phyloP scores from a whole-genome alignment of 2,329 filamentous ascomycete genomes.

The Fusarium paranaense region DNA sequence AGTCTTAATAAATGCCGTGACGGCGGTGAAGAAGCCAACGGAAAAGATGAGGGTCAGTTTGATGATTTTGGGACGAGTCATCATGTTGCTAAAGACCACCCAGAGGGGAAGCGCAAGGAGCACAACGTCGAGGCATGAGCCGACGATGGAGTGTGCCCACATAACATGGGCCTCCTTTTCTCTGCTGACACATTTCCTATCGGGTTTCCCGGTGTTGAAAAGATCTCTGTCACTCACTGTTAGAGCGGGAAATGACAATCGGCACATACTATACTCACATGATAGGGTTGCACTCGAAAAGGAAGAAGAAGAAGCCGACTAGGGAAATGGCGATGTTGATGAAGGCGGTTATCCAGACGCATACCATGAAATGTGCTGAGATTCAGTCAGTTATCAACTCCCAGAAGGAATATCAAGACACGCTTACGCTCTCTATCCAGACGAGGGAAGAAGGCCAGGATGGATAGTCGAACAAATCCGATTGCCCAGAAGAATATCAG shows the following conservation, averaged over 20 bases:
- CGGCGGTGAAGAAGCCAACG: constrained; percentile 52
- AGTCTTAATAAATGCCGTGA: constrained; percentile 54
- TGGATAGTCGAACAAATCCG: constrained; percentile 40
- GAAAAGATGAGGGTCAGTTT: constrained; percentile 52
- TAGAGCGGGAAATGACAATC: background rate
- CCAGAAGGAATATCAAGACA: background rate
- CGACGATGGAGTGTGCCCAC: constrained; percentile 43
- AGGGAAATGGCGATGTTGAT: constrained; percentile 24
- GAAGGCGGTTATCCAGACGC: constrained; percentile 21
- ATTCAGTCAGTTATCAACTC: background rate
- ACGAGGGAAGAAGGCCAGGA: constrained; percentile 37
- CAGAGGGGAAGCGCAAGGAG: constrained; percentile 52
- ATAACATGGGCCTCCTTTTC: background rate
- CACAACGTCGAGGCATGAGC: constrained; percentile 49
- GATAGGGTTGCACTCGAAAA: constrained; percentile 36
- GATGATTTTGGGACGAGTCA: constrained; percentile 47
- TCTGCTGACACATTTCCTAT: background rate
- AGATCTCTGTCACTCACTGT: background rate
- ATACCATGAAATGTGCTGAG: constrained; percentile 29
- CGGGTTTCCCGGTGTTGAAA: background rate
- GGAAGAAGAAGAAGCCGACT: constrained; percentile 35
- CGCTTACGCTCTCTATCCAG: constrained; percentile 33
- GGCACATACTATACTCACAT: constrained; percentile 8
- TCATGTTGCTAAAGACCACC: constrained; percentile 52
- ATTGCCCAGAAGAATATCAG: constrained; percentile 34